Conservation (phyloP, 2,329 filamentous ascomycete species). For the Neoscytalidium dimidiatum region DNA sequence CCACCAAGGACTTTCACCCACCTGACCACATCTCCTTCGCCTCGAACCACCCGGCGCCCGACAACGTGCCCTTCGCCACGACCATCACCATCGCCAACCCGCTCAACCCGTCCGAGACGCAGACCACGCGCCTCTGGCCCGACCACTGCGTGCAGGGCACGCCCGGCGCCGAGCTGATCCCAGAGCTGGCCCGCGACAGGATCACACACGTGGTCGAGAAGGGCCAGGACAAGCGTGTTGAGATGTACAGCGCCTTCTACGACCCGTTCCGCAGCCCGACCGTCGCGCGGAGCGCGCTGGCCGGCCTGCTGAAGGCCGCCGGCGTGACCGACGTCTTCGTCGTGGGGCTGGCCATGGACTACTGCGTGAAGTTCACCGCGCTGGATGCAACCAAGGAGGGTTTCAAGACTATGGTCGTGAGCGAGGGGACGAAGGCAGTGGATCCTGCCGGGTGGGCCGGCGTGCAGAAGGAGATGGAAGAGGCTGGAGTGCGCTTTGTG, state of each 20-base stretch:
- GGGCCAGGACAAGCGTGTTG: slow-evolving; percentile 70
- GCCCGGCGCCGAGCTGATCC: slow-evolving; percentile 70
- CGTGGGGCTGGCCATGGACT: slow-evolving; percentile 84
- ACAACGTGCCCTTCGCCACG: slow-evolving; percentile 69
- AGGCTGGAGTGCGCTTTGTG: slow-evolving; percentile 65
- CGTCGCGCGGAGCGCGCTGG: slow-evolving; percentile 64
- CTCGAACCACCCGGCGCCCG: slow-evolving; percentile 66
- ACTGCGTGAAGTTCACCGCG: slow-evolving; percentile 82
- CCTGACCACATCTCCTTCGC: slow-evolving; percentile 84
- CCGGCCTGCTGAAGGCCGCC: slow-evolving; percentile 55
- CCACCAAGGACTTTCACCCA: slow-evolving; percentile 94
- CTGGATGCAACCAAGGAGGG: slow-evolving; percentile 75
- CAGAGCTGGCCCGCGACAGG: slow-evolving; percentile 57
- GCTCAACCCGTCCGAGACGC: slow-evolving; percentile 60
- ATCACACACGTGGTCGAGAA: slow-evolving; percentile 69
- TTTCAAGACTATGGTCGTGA: slow-evolving; percentile 74
- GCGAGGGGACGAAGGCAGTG: slow-evolving; percentile 77
- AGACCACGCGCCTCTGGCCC: slow-evolving; percentile 79
- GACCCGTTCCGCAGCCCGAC: slow-evolving; percentile 71
- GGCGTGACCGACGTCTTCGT: slow-evolving; percentile 78
- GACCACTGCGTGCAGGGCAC: slow-evolving; percentile 82
- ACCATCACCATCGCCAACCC: slow-evolving; percentile 68
- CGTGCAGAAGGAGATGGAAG: slow-evolving; percentile 56
- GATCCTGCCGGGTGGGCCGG: slow-evolving; percentile 60
- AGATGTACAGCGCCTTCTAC: slow-evolving; percentile 89